Percentiles rank a stretch among this genome's conserved stretches.
Evolutionary conservation across 2,329 filamentous ascomycete species (phyloP).

Genomic region (Aureobasidium sp.): DNA sequence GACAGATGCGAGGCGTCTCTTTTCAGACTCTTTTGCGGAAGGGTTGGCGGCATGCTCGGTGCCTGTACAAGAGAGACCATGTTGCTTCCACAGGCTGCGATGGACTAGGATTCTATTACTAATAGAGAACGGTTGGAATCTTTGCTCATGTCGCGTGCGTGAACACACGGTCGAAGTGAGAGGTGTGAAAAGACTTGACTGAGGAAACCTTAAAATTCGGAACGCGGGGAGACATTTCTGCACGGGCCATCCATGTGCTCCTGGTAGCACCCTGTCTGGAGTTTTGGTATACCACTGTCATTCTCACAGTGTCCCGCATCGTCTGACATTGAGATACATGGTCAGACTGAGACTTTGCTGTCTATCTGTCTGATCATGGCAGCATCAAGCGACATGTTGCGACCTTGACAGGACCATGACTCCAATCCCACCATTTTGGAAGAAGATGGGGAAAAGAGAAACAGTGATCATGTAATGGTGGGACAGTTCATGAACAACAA

Average conservation of each 20-base stretch:
- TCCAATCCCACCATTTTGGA: too few relatives aligned
- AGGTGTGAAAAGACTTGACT: slow-evolving; percentile 4
- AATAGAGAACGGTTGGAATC: not conserved
- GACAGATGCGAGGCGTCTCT: slow-evolving; percentile 29
- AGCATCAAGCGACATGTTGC: too few relatives aligned
- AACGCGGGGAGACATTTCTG: not conserved
- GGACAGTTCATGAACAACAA: too few relatives aligned
- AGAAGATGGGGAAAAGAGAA: not conserved
- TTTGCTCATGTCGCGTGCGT: slow-evolving; percentile 12
- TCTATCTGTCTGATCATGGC: not conserved
- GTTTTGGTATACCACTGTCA: not conserved
- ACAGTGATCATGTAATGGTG: too few relatives aligned
- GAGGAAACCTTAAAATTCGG: not conserved
- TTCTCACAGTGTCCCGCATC: not conserved
- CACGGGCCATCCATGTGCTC: not conserved
- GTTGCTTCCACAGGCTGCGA: not conserved
- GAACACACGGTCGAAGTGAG: not conserved
- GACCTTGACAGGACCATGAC: too few relatives aligned
- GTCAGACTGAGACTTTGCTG: not conserved
- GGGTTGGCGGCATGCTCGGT: slow-evolving; percentile 26
- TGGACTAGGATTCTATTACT: slow-evolving; percentile 5
- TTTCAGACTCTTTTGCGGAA: slow-evolving; percentile 25
- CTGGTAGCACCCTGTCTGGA: not conserved
- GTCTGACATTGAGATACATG: not conserved
- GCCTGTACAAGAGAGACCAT: slow-evolving; percentile 27